Conservation (phyloP, 306 rosid genomes). For the Quercus cerris region DNA sequence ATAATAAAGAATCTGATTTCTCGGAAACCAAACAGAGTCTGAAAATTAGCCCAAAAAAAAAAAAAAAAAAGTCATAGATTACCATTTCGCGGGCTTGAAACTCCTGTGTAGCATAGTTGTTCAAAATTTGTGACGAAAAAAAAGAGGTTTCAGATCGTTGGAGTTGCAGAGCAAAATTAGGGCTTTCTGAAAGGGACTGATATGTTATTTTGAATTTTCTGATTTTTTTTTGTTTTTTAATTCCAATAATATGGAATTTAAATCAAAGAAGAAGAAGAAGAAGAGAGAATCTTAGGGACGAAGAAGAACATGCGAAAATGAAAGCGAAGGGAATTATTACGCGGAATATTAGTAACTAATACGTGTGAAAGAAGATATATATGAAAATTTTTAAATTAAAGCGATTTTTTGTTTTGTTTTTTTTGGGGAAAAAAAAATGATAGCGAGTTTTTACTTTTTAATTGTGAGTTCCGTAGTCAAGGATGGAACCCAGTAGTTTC, state of each 20-base stretch:
- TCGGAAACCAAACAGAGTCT: background rate
- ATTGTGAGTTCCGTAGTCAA: no score
- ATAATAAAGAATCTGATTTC: background rate
- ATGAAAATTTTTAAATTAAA: no score
- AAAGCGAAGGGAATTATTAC: background rate
- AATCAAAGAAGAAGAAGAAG: background rate
- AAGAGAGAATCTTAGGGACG: background rate
- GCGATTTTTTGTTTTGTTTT: no score
- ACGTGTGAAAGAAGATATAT: no score
- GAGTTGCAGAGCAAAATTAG: background rate
- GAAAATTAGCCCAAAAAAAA: background rate
- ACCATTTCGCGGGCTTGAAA: constrained; percentile 61
- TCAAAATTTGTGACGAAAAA: background rate
- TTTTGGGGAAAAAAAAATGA: no score
- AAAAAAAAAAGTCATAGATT: background rate
- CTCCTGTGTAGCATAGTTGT: constrained; percentile 41
- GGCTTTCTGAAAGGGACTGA: background rate
- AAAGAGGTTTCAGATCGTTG: constrained; percentile 5
- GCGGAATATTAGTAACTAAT: background rate
- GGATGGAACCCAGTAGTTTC: no score
- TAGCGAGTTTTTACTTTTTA: no score
- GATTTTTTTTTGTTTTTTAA: no score
- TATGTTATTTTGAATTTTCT: background rate
- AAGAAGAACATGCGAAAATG: background rate
- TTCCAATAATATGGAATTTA: background rate